These are phyloP conservation scores for Sporormia fimetaria DNA, from an alignment of 495 filamentous ascomycete genomes.

Conservation along the genomic window DNA sequence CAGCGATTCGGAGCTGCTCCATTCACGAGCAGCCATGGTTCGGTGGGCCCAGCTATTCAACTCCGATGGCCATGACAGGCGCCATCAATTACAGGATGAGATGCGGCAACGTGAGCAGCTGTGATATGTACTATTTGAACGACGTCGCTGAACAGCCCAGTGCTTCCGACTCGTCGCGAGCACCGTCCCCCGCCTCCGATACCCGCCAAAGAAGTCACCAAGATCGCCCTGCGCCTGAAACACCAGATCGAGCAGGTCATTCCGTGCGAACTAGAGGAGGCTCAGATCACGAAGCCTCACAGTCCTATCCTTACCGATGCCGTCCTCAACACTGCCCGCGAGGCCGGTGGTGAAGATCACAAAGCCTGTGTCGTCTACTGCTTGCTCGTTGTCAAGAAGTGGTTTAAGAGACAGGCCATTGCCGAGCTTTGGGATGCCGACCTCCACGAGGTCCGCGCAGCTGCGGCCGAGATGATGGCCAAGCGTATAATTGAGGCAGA, in stretches of 20 bases:
- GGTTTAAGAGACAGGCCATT: conserved; percentile 74
- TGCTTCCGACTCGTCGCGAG: conserved; percentile 52
- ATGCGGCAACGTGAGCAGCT: conserved; percentile 23
- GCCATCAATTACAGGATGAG: conserved; percentile 31
- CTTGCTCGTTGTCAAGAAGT: conserved; percentile 75
- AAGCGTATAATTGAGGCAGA: conserved; percentile 84
- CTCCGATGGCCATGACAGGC: conserved; percentile 28
- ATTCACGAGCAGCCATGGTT: conserved; percentile 30
- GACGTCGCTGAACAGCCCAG: conserved; percentile 26
- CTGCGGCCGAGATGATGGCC: conserved; percentile 90
- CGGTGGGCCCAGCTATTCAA: conserved; percentile 35
- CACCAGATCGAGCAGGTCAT: conserved; percentile 84
- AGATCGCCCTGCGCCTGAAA: conserved; percentile 75
- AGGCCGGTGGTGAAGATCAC: conserved; percentile 69
- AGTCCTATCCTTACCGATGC: conserved; percentile 68
- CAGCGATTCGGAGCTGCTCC: conserved; percentile 2
- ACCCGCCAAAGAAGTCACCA: conserved; percentile 62
- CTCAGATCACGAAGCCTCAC: conserved; percentile 61
- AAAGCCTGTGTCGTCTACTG: conserved; percentile 72
- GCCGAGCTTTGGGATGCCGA: conserved; percentile 86
- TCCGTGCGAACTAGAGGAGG: conserved; percentile 71
- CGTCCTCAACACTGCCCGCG: conserved; percentile 65
- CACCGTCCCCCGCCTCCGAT: conserved; percentile 49
- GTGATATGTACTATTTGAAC: not conserved
- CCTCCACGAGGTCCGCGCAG: conserved; percentile 63